Conservation (phyloP, 2,329 filamentous ascomycete species). For the Hortaea sp. region DNA sequence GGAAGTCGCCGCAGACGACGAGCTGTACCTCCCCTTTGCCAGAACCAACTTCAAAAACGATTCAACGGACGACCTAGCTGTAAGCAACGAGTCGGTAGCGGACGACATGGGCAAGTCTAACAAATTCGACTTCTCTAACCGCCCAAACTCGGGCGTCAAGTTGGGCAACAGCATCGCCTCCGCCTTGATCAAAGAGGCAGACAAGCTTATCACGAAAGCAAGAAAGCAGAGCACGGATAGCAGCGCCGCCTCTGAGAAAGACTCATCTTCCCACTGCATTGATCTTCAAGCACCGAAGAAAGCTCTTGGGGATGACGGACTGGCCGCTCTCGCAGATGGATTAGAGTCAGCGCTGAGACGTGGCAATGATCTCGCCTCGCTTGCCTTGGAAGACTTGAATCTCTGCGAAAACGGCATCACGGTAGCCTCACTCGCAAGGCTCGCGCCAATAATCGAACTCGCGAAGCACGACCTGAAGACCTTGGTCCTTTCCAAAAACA, state of each 20-base stretch:
- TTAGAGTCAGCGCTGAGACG: conserved; percentile 31
- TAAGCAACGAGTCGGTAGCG: not conserved
- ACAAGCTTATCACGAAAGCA: conserved; percentile 22
- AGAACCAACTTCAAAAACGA: too few species aligned
- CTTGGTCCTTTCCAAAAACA: conserved; percentile 38
- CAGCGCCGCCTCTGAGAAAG: conserved; percentile 11
- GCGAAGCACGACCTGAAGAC: conserved; percentile 35
- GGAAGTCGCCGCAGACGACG: too few species aligned
- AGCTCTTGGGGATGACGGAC: conserved; percentile 36
- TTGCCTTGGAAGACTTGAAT: conserved; percentile 38
- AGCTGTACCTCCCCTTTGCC: too few species aligned
- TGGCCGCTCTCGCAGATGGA: conserved; percentile 32
- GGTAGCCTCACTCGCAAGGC: conserved; percentile 28
- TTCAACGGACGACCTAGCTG: too few species aligned
- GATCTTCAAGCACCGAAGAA: conserved; percentile 39
- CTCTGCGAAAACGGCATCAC: conserved; percentile 37
- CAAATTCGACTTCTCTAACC: conserved; percentile 32
- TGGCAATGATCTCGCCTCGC: conserved; percentile 16
- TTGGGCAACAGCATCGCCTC: conserved; percentile 36
- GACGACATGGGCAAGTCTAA: conserved; percentile 23
- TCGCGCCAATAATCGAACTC: conserved; percentile 33
- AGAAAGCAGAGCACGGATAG: conserved; percentile 18
- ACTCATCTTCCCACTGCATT: conserved; percentile 19
- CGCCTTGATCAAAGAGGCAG: conserved; percentile 30
- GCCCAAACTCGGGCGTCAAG: conserved; percentile 36